Evolutionary conservation across 2,329 filamentous ascomycete species (phyloP), one percentile per base, ranked within the genome.

Genomic region (Exophiala alcalophila): DNA sequence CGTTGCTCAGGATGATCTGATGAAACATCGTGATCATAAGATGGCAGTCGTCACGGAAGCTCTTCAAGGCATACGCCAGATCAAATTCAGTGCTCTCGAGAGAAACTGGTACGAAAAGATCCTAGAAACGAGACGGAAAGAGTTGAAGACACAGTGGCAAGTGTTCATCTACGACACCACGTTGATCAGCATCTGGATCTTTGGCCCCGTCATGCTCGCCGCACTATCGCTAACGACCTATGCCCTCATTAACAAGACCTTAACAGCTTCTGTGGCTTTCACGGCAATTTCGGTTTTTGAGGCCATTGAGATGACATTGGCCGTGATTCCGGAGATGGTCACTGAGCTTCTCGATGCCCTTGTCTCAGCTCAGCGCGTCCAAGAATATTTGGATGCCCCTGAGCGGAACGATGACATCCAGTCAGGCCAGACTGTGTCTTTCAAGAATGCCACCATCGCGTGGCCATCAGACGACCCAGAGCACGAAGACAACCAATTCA

Each of bases 71-170:
- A 90, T 91, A 51, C 78, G 85, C 1, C 86, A 92, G 62, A 87
- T 92, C 66, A 92, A 92, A 58, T 89, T 91, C 55, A 84, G 84
- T 0, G 86, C 86, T 1, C 65, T 88, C 2, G 86, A 91, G 61
- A 66, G 70, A 14, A 78, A 85, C 54, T 91, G 86, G 86, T 79
- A 88, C 60, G 70, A 73, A 11, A 84, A 81, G 48, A 85, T 92
- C 59, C 64, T 73, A 49, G 62, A 74, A 49, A 77, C 81, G 5
- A 73, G 86, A 57, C 75, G 81, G 29, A 76, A 73, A 32, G 86
- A 91, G 59, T 71, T 91, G 7, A 63, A 65, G 4, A 78, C 77
- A 15, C 73, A 86, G 24, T 86, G 83, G 78, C 71, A 68, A 26
- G 75, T 80, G 2, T 89, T 86, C 55, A 57, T 74, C 32, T 76